Evolutionary conservation across 2,329 filamentous ascomycete genomes (phyloP).

Genomic region (Rutstroemia sp.): DNA sequence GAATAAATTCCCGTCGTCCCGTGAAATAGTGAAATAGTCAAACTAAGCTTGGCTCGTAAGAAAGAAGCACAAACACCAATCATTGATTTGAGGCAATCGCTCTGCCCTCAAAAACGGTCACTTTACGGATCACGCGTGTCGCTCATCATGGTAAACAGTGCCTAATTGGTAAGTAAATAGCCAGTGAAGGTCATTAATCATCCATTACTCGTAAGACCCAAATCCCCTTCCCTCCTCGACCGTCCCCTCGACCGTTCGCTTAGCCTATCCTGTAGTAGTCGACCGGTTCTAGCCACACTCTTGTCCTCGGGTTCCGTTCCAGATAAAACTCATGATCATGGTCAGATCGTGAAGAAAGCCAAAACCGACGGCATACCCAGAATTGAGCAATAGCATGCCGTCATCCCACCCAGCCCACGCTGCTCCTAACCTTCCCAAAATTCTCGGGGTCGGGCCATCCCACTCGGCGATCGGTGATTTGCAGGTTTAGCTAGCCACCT

Average conservation of each 20-base stretch:
- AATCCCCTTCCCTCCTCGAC: not conserved
- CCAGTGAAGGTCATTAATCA: not conserved
- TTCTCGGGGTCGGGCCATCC: not conserved
- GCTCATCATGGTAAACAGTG: not conserved
- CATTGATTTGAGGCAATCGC: slow-evolving; percentile 25
- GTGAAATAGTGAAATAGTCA: slow-evolving; percentile 7
- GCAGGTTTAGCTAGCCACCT: not conserved
- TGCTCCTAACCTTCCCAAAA: not conserved
- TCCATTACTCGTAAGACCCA: not conserved
- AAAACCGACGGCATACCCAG: not conserved
- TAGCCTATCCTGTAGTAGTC: not conserved
- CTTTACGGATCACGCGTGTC: slow-evolving; percentile 15
- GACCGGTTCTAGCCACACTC: not conserved
- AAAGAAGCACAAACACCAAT: slow-evolving; percentile 21
- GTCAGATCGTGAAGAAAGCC: not conserved
- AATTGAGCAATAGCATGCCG: slow-evolving; percentile 12
- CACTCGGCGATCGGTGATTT: not conserved
- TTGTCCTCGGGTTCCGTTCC: not conserved
- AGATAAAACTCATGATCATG: not conserved
- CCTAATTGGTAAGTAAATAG: too few species aligned
- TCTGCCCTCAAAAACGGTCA: slow-evolving; percentile 5
- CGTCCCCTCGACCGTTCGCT: not conserved
- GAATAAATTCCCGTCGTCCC: not conserved
- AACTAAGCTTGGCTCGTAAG: slow-evolving; percentile 19
- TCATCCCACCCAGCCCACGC: not conserved